Evolutionary conservation across 371 early-diverging fungal species (phyloP).

Genomic region (Mucor lusitanicus): DNA sequence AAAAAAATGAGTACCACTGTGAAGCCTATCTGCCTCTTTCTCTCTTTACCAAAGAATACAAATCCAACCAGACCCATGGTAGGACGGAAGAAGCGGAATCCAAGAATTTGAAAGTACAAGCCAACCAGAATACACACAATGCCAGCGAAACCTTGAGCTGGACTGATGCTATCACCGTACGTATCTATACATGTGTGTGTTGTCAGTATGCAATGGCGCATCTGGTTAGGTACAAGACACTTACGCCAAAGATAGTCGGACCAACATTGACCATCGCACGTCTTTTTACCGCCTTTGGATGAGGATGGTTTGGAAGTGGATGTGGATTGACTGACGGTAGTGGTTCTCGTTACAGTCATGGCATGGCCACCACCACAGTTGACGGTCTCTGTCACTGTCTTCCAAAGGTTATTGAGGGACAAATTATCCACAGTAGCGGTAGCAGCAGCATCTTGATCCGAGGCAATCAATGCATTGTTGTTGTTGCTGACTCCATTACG

Average conservation of each 20-base stretch:
- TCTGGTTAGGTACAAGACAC: too few species aligned
- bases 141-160: constrained; percentile 46
- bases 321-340: background rate
- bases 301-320: constrained; percentile 10
- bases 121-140: constrained; percentile 41
- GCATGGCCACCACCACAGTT: constrained; percentile 43
- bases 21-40: too few species aligned
- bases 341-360: constrained; percentile 38
- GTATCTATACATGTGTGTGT: constrained; percentile 39
- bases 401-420: constrained; percentile 27
- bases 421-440: background rate
- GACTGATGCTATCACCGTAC: constrained; percentile 43
- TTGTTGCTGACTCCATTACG: constrained; percentile 13
- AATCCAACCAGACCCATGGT: constrained; percentile 49
- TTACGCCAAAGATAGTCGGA: constrained; percentile 49
- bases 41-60: constrained; percentile 47
- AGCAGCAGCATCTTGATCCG: background rate
- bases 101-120: constrained; percentile 41
- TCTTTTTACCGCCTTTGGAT: background rate
- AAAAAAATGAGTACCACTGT: background rate
- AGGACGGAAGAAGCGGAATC: constrained; percentile 46
- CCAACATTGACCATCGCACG: constrained; percentile 42
- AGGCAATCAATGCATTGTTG: constrained; percentile 9
- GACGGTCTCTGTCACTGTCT: constrained; percentile 36
- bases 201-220: background rate